Evolutionary conservation across 495 filamentous ascomycete species (phyloP).

Genomic region (Penicillium paxilli): DNA sequence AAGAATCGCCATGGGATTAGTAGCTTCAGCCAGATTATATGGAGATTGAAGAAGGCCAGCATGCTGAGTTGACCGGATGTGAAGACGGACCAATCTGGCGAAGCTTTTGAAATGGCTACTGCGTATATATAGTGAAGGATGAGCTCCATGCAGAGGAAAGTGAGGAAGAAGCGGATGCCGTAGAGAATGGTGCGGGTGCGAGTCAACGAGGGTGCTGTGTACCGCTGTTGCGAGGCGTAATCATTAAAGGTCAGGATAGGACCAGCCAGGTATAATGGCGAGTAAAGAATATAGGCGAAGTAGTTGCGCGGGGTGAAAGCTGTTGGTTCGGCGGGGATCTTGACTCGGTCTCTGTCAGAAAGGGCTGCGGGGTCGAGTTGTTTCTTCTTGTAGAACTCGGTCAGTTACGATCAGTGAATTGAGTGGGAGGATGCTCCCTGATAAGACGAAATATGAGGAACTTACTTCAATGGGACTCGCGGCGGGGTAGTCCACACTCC

Average conservation of each 20-base stretch:
- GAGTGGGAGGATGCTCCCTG: background rate
- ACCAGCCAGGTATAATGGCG: constrained; percentile 88
- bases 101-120: constrained; percentile 84
- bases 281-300: constrained; percentile 84
- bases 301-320: constrained; percentile 84
- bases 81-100: constrained; percentile 78
- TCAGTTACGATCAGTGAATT: constrained; percentile 10
- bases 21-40: constrained; percentile 97
- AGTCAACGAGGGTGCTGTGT: constrained; percentile 68
- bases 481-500: constrained; percentile 70
- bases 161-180: constrained; percentile 77
- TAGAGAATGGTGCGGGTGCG: constrained; percentile 70
- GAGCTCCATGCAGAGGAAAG: constrained; percentile 88
- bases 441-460: background rate
- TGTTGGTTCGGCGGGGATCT: constrained; percentile 64
- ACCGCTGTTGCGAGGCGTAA: constrained; percentile 84
- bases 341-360: constrained; percentile 83
- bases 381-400: constrained; percentile 93
- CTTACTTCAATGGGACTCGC: constrained; percentile 83
- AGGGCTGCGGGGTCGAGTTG: constrained; percentile 83
- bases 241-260: constrained; percentile 98
- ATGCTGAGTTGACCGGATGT: constrained; percentile 86
- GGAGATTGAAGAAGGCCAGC: constrained; percentile 94
- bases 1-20: constrained; percentile 97
- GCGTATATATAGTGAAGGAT: constrained; percentile 93